Evolutionary conservation across 768 basidiomycete species (phyloP).

Genomic region (Candolleomyces efflorescens): DNA sequence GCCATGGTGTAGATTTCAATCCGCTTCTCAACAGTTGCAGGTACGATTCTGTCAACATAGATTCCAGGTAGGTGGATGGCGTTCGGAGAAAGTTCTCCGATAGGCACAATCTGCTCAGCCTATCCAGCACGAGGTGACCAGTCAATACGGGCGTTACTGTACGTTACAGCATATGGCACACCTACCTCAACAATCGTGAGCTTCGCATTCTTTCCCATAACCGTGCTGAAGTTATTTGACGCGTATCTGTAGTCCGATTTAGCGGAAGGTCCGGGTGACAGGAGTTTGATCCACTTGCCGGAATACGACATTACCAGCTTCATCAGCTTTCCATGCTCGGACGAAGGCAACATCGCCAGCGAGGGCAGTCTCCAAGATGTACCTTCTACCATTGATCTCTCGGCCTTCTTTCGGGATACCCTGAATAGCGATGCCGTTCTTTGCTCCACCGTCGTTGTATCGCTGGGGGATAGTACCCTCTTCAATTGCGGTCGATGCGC

Average conservation of each 20-base stretch:
- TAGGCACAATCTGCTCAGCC: constrained; percentile 88
- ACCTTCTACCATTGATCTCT: constrained; percentile 75
- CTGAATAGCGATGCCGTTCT: constrained; percentile 61
- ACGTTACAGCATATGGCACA: neutral
- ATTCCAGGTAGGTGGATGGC: constrained; percentile 80
- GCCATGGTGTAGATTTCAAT: constrained; percentile 77
- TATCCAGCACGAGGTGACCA: constrained; percentile 19
- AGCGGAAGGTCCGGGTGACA: neutral
- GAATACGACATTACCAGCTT: constrained; percentile 88
- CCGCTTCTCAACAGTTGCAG: constrained; percentile 67
- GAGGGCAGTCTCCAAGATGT: constrained; percentile 78
- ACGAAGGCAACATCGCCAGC: constrained; percentile 82
- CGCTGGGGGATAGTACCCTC: constrained; percentile 73
- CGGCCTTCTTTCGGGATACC: constrained; percentile 76
- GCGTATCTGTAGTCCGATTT: constrained; percentile 51
- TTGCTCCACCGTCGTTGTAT: constrained; percentile 73
- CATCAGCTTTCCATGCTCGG: constrained; percentile 90
- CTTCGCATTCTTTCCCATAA: constrained; percentile 88
- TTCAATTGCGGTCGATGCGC: constrained; percentile 81
- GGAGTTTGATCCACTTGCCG: constrained; percentile 40
- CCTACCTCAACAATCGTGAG: constrained; percentile 87
- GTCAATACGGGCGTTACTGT: neutral
- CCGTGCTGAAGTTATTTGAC: constrained; percentile 81
- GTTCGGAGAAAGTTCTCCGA: constrained; percentile 77
- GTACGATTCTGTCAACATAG: constrained; percentile 87